Percentiles rank a stretch among this genome's conserved stretches.
Conservation (phyloP, 140 eudicot genomes). For the Oenanthe javanica region DNA sequence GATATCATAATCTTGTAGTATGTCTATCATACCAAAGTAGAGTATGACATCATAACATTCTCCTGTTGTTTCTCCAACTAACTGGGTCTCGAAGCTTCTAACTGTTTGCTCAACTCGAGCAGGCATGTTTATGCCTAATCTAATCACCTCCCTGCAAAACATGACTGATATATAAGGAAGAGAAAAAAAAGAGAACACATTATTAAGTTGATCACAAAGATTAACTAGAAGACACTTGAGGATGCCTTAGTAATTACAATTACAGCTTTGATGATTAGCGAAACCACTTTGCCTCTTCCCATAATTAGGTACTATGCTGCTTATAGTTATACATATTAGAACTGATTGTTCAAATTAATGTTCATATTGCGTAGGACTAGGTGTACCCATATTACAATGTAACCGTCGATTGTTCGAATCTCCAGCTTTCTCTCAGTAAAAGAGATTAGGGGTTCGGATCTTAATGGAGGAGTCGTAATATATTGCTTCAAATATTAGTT, state of each 20-base stretch:
- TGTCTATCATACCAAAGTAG: slow-evolving; percentile 72
- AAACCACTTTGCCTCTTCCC: neutral
- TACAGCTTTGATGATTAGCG: neutral
- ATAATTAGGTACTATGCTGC: neutral
- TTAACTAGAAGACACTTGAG: neutral
- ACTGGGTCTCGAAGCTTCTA: slow-evolving; percentile 49
- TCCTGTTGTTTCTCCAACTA: slow-evolving; percentile 82
- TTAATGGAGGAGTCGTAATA: neutral
- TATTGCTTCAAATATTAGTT: no score
- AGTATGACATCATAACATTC: slow-evolving; percentile 50
- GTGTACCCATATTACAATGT: neutral
- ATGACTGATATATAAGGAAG: neutral
- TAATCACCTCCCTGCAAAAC: slow-evolving; percentile 36
- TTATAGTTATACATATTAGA: neutral
- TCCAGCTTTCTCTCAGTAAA: neutral
- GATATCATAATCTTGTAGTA: slow-evolving; percentile 75
- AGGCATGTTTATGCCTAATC: slow-evolving; percentile 66
- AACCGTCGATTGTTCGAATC: neutral
- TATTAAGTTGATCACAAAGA: neutral
- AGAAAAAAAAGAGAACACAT: neutral
- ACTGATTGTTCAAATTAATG: neutral
- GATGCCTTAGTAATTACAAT: neutral
- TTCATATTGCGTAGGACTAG: neutral
- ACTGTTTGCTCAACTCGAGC: slow-evolving; percentile 59
- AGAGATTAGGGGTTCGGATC: neutral